phyloP scores from a whole-genome alignment of 164 flowering plant species.

The Magnolia officinalis region DNA sequence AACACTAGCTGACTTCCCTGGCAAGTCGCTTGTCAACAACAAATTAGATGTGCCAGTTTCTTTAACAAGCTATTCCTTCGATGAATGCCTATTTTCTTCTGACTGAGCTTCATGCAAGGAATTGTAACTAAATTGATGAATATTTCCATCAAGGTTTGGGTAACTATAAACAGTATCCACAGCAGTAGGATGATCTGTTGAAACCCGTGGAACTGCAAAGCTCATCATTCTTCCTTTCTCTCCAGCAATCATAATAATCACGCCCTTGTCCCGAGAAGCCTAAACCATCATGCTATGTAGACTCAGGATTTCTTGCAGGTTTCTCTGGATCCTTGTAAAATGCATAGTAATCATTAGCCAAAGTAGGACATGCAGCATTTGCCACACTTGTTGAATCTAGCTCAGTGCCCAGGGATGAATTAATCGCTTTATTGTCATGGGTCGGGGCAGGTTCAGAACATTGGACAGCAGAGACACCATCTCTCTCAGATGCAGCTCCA shows the following conservation, averaged over 20 bases:
- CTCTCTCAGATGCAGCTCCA: slow-evolving; percentile 43
- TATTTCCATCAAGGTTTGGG: slow-evolving; percentile 17
- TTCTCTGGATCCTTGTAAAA: slow-evolving; percentile 15
- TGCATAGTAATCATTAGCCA: slow-evolving; percentile 13
- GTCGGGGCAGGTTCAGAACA: slow-evolving; percentile 7
- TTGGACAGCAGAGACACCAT: slow-evolving; percentile 20
- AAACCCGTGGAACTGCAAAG: slow-evolving; percentile 11
- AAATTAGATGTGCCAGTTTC: background rate
- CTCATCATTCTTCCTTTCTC: slow-evolving; percentile 20
- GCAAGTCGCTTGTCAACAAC: slow-evolving; percentile 18
- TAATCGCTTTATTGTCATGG: slow-evolving; percentile 20
- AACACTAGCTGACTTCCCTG: slow-evolving; percentile 24
- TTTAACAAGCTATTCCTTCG: slow-evolving; percentile 19
- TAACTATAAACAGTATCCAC: slow-evolving; percentile 14
- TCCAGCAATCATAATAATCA: slow-evolving; percentile 16
- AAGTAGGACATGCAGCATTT: slow-evolving; percentile 12
- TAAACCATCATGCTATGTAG: background rate
- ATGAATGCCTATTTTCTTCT: slow-evolving; percentile 19
- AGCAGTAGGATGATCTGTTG: slow-evolving; percentile 16
- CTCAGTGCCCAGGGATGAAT: slow-evolving; percentile 23
- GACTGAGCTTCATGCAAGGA: slow-evolving; percentile 21
- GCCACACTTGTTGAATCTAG: slow-evolving; percentile 20
- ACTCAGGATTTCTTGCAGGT: slow-evolving; percentile 12
- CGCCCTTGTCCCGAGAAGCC: slow-evolving; percentile 14
- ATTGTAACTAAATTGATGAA: slow-evolving; percentile 26